These are phyloP conservation scores for Porcisia hertigi DNA, from an alignment of 208 protist species.

Conservation along the genomic window DNA sequence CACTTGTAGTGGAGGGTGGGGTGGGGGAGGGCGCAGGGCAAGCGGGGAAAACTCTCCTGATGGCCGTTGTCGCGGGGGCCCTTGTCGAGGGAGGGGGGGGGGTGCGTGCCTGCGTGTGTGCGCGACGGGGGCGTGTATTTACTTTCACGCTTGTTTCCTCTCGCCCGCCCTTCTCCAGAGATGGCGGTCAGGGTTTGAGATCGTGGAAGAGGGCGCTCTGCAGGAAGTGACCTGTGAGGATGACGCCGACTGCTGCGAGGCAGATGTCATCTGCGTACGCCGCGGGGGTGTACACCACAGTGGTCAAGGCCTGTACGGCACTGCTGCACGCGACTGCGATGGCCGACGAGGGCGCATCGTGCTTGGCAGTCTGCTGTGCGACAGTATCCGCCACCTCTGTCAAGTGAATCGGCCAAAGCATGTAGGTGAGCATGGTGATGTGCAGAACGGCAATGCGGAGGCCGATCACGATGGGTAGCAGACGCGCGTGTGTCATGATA, in stretches of 20 bases:
- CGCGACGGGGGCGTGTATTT: neutral
- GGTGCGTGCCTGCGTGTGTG: neutral
- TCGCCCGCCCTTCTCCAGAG: neutral
- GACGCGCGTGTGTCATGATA: conserved; percentile 25
- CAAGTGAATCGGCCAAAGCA: conserved; percentile 22
- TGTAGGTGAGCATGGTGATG: conserved; percentile 32
- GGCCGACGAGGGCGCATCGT: neutral
- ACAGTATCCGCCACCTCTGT: neutral
- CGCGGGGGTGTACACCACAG: conserved; percentile 20
- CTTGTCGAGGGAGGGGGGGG: neutral
- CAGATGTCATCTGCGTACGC: conserved; percentile 38
- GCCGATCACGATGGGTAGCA: conserved; percentile 37
- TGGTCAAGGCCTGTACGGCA: conserved; percentile 6
- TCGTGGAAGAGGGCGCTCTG: conserved; percentile 32
- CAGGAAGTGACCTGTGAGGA: conserved; percentile 34
- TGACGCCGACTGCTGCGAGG: conserved; percentile 27
- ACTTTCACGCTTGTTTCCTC: neutral
- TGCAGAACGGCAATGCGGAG: conserved; percentile 39
- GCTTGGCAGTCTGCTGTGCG: neutral
- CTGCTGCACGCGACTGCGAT: neutral
- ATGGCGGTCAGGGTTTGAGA: conserved; percentile 13
- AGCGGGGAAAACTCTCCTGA: no score
- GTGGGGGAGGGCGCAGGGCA: neutral
- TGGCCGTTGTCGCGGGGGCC: neutral
- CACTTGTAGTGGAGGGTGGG: neutral